Percentiles rank a stretch among this genome's conserved stretches.
Evolutionary conservation across 441 rosid genomes (phyloP).

Genomic region (Arabidopsis lyrata): DNA sequence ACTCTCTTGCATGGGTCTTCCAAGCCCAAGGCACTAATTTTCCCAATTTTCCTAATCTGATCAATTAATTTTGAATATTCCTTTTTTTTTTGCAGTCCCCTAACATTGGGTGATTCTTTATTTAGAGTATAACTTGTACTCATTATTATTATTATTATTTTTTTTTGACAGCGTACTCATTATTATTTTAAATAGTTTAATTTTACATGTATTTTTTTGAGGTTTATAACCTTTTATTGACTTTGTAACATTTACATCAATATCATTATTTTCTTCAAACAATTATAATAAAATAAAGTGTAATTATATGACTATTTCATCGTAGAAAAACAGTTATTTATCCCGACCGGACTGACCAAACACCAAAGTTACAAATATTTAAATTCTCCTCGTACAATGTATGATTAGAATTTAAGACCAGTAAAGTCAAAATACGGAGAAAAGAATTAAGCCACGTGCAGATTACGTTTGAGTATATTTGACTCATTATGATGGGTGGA

Average conservation of each 20-base stretch:
- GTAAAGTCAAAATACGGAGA: constrained; percentile 18
- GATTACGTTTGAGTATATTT: constrained; percentile 23
- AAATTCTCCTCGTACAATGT: constrained; percentile 30
- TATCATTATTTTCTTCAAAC: constrained; percentile 2
- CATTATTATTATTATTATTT: background rate
- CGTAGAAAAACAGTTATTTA: constrained; percentile 22
- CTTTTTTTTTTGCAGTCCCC: background rate
- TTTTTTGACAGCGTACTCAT: too few relatives aligned
- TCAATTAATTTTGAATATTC: background rate
- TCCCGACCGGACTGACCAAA: constrained; percentile 28
- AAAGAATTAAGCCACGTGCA: constrained; percentile 27
- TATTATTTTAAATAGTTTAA: background rate
- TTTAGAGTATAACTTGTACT: constrained; percentile 18
- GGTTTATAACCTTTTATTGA: constrained; percentile 9
- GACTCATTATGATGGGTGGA: constrained; percentile 14
- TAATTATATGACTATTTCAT: background rate
- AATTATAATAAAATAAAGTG: background rate
- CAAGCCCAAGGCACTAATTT: constrained; percentile 69
- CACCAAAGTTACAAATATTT: constrained; percentile 10
- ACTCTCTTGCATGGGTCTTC: constrained; percentile 82
- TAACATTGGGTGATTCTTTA: constrained; percentile 26
- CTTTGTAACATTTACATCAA: constrained; percentile 27
- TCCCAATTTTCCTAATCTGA: background rate
- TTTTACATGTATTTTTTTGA: constrained; percentile 15
- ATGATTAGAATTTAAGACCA: constrained; percentile 27